A percentile compares a stretch with the other conserved stretches of the same genome.
phyloP scores from a whole-genome alignment of 2,329 filamentous ascomycete genomes.

The Magnaporthiopsis poae region DNA sequence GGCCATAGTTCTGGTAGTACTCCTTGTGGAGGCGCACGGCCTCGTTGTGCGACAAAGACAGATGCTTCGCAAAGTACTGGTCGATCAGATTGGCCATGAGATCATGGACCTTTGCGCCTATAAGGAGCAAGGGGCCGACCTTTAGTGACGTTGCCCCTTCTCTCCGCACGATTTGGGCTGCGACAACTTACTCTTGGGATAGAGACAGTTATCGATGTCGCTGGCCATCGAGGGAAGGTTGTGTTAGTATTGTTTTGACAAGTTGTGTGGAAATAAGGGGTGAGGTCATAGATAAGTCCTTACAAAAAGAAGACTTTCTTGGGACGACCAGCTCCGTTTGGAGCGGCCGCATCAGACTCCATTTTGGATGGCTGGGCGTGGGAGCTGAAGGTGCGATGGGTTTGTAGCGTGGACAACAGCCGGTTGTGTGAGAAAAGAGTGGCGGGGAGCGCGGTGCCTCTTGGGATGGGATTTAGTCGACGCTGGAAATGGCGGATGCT shows the following conservation, averaged over 20 bases:
- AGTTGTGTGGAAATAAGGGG: background rate
- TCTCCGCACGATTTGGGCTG: background rate
- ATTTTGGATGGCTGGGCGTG: background rate
- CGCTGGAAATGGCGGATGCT: background rate
- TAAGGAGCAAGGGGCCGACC: background rate
- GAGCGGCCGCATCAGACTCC: background rate
- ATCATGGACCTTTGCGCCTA: slow-evolving; percentile 71
- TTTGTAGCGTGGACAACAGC: background rate
- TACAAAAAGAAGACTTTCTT: slow-evolving; percentile 35
- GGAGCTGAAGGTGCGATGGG: background rate
- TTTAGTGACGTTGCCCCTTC: background rate
- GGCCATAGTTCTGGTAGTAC: slow-evolving; percentile 91
- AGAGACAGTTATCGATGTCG: slow-evolving; percentile 97
- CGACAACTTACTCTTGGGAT: slow-evolving; percentile 58
- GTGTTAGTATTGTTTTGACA: background rate
- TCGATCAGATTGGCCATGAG: slow-evolving; percentile 79
- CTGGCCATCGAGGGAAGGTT: slow-evolving; percentile 47
- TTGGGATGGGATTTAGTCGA: background rate
- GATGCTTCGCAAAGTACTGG: slow-evolving; percentile 54
- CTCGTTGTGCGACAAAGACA: slow-evolving; percentile 64
- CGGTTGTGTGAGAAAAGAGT: background rate
- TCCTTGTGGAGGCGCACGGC: slow-evolving; percentile 78
- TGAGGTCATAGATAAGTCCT: slow-evolving; percentile 13
- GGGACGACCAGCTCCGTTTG: background rate
- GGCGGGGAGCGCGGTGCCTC: background rate